Evolutionary conservation across 1,284 basidiomycete genomes (phyloP).

Genomic region (Moniliophthora roreri): DNA sequence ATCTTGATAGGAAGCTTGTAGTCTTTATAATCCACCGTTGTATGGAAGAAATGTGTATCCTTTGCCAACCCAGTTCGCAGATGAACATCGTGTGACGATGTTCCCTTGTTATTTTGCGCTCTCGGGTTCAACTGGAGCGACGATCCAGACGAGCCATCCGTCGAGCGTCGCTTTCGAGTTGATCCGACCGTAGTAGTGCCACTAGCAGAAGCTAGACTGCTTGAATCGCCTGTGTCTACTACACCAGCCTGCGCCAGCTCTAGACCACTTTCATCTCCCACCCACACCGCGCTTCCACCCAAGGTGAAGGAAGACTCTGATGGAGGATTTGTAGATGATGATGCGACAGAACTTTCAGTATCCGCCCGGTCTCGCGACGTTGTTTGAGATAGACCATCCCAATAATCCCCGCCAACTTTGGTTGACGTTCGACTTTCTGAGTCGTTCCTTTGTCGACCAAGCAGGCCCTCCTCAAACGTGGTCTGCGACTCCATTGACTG

Average conservation of each 20-base stretch:
- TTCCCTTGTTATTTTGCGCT: conserved; percentile 4
- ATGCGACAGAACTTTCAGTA: conserved; percentile 37
- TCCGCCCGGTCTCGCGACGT: conserved; percentile 36
- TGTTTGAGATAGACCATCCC: conserved; percentile 16
- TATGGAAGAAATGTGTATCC: conserved; percentile 94
- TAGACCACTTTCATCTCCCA: conserved; percentile 64
- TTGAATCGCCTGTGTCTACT: conserved; percentile 30
- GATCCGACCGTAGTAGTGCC: conserved; percentile 37
- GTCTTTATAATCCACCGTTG: conserved; percentile 77
- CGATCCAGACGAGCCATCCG: conserved; percentile 70
- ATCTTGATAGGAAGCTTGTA: conserved; percentile 84
- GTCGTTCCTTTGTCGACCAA: conserved; percentile 44
- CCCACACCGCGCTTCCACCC: conserved; percentile 78
- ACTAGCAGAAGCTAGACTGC: conserved; percentile 34
- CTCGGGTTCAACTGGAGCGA: conserved; percentile 40
- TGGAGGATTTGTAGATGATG: conserved; percentile 44
- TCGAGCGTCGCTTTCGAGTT: conserved; percentile 58
- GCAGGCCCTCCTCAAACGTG: conserved; percentile 64
- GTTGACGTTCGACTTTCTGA: conserved; percentile 27
- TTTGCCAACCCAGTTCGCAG: conserved; percentile 57
- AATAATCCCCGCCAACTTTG: conserved; percentile 18
- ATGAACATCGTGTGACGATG: conserved; percentile 16
- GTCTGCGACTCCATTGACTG: conserved; percentile 61
- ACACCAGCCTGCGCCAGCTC: conserved; percentile 36
- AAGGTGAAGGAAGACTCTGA: conserved; percentile 70